Base-by-base conservation (phyloP, 2,329 filamentous ascomycete species). In the Teratosphaeria destructans region DNA sequence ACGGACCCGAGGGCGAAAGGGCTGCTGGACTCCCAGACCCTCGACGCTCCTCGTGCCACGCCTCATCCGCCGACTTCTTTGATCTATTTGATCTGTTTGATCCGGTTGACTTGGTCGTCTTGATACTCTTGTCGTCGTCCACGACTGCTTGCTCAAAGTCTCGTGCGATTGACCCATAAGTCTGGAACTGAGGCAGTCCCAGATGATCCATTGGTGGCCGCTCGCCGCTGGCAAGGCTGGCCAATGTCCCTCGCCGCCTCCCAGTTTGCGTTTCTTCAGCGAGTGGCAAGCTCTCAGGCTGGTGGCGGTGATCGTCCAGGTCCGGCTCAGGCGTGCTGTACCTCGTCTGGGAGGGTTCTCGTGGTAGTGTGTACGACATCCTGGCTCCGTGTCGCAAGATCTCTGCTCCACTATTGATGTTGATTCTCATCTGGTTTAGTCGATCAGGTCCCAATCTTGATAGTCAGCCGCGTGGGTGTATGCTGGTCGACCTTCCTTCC, bases 141-240 rank as follows among this genome's bases (percentile, higher is more conserved):
- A 95, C 90, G 47, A 96, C 80, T 14, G 90, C 91, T 66, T 94
- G 85, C 73, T 96, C 92, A 65, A 95, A 95, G 71, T 96, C 91
- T 59, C 90, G 84, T 47, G 89, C 68, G 52, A 75, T 75, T n/a
- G 77, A 72, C 34, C 73, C 71, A 29, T 75, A 68, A 23, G 70
- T 67, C 57, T 75, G 71, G 52, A 81, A 71, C 3, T 74, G 75
- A 1, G 67, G 67, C 37, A 69, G 57, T 64, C 79, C 76, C 59
- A 79, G 70, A 57, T 77, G 73, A 14, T 81, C 74, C 39, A 80
- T 64, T 57, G 75, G 73, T 14, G 78, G 73, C 67, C 77, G 68
- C 60, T 77, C 70, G 32, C 75, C 74, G 34, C 68, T 67, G 54
- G 78, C 73, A 59, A 89, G 78, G 58, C 87, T 90, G 64, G 89